These are phyloP conservation scores for Phellopilus nigrolimitatus DNA, from an alignment of 1,284 basidiomycete species.

Conservation along the genomic window DNA sequence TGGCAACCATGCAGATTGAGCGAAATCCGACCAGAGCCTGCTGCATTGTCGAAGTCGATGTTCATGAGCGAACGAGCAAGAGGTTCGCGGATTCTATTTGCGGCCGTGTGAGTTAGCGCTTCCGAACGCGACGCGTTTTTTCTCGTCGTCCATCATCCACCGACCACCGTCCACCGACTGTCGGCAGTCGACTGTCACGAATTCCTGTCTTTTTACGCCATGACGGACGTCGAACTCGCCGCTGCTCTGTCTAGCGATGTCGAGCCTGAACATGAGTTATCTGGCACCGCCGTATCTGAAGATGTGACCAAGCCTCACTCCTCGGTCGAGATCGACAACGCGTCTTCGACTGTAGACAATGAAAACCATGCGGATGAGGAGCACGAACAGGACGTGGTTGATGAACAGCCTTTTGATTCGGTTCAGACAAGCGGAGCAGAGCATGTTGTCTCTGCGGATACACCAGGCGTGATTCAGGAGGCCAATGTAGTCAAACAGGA, in stretches of 20 bases:
- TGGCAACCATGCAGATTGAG: slow-evolving; percentile 47
- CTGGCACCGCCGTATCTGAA: slow-evolving; percentile 5
- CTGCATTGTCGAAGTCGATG: slow-evolving; percentile 28
- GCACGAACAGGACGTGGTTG: slow-evolving; percentile 5
- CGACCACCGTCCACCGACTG: background rate
- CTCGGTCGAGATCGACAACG: slow-evolving; percentile 13
- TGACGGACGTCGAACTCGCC: slow-evolving; percentile 16
- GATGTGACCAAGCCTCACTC: slow-evolving; percentile 3
- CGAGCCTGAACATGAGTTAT: slow-evolving; percentile 4
- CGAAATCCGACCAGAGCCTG: slow-evolving; percentile 53
- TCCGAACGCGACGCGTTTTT: background rate
- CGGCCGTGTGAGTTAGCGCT: background rate
- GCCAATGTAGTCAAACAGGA: slow-evolving; percentile 3
- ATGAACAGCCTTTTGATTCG: slow-evolving; percentile 7
- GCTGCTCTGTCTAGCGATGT: background rate
- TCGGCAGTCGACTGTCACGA: background rate
- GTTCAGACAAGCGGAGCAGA: slow-evolving; percentile 12
- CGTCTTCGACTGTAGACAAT: background rate
- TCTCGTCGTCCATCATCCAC: slow-evolving; percentile 1
- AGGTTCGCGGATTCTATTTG: background rate
- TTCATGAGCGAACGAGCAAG: slow-evolving; percentile 11
- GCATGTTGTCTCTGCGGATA: slow-evolving; percentile 6
- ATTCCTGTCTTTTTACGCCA: background rate
- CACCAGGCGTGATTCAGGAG: slow-evolving; percentile 17
- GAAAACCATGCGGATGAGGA: slow-evolving; percentile 16